Conservation (phyloP, 2,329 filamentous ascomycete species). For the Pseudonectria foliicola region DNA sequence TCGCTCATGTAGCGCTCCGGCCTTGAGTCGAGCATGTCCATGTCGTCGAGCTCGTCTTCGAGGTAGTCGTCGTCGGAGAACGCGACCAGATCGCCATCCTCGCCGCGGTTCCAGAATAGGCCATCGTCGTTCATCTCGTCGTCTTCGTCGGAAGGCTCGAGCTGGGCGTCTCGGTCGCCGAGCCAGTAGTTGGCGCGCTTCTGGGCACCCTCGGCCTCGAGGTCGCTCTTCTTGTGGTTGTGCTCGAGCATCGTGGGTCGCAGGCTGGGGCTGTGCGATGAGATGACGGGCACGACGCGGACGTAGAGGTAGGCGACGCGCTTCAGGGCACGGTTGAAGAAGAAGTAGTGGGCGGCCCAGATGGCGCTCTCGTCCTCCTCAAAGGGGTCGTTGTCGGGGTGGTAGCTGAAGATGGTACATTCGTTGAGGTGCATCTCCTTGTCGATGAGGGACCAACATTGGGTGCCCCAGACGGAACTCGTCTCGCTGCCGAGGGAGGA, state of each 20-base stretch:
- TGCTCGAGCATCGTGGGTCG: conserved; percentile 25
- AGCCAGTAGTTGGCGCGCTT: conserved; percentile 90
- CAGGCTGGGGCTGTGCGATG: conserved; percentile 49
- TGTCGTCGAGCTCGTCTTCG: conserved; percentile 40
- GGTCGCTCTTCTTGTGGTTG: conserved; percentile 19
- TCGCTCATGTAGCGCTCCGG: conserved; percentile 53
- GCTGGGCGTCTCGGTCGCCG: conserved; percentile 54
- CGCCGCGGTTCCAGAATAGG: conserved; percentile 50
- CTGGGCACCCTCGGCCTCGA: conserved; percentile 30
- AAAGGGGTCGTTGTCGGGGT: conserved; percentile 83
- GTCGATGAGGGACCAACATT: conserved; percentile 88
- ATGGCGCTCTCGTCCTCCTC: conserved; percentile 88
- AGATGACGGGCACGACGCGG: conserved; percentile 75
- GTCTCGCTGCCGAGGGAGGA: conserved; percentile 38
- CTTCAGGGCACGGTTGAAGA: conserved; percentile 90
- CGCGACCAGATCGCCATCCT: conserved; percentile 49
- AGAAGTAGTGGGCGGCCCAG: conserved; percentile 95
- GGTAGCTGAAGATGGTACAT: conserved; percentile 84
- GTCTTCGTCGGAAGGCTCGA: conserved; percentile 38
- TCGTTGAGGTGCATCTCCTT: conserved; percentile 90
- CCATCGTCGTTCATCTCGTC: conserved; percentile 44
- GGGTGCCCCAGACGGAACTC: conserved; percentile 69
- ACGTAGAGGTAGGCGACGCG: conserved; percentile 91
- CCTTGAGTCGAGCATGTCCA: conserved; percentile 32
- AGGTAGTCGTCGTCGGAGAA: conserved; percentile 45